Evolutionary conservation across 2,329 filamentous ascomycete genomes (phyloP).

Genomic region (Lithohypha guttulata): DNA sequence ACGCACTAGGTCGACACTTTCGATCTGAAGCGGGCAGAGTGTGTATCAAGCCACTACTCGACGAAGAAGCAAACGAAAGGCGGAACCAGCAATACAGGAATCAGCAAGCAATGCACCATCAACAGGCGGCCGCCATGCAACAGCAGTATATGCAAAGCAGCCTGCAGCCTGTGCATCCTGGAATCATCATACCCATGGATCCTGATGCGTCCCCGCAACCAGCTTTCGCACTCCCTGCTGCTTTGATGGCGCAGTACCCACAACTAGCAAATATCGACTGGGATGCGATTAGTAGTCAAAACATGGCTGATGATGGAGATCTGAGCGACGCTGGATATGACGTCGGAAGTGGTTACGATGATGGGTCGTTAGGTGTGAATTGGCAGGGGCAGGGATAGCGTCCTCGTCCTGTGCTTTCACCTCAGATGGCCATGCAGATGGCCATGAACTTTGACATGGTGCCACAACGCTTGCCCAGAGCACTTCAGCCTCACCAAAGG

Average conservation of each 20-base stretch:
- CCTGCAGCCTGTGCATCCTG: conserved; percentile 45
- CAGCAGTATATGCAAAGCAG: conserved; percentile 44
- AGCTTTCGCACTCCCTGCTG: conserved; percentile 67
- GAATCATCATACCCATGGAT: conserved; percentile 51
- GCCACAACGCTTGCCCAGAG: no score
- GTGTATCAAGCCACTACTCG: conserved; percentile 92
- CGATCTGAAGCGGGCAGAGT: conserved; percentile 88
- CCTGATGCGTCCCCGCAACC: conserved; percentile 44
- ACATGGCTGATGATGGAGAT: conserved; percentile 49
- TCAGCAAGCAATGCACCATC: conserved; percentile 44
- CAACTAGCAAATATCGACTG: conserved; percentile 85
- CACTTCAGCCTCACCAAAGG: no score
- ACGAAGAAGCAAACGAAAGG: conserved; percentile 80
- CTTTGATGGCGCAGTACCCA: conserved; percentile 82
- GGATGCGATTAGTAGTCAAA: conserved; percentile 52
- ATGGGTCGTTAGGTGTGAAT: not conserved
- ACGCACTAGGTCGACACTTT: conserved; percentile 90
- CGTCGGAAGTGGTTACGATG: not conserved
- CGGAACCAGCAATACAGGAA: conserved; percentile 67
- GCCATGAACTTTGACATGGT: no score
- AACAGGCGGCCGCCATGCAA: conserved; percentile 47
- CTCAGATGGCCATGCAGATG: no score
- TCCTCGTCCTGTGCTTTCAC: no score
- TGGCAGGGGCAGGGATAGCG: conserved; percentile 9
- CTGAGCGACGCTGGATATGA: conserved; percentile 47